Evolutionary conservation across 768 basidiomycete genomes (phyloP).

Genomic region (Tricholoma matsutake): DNA sequence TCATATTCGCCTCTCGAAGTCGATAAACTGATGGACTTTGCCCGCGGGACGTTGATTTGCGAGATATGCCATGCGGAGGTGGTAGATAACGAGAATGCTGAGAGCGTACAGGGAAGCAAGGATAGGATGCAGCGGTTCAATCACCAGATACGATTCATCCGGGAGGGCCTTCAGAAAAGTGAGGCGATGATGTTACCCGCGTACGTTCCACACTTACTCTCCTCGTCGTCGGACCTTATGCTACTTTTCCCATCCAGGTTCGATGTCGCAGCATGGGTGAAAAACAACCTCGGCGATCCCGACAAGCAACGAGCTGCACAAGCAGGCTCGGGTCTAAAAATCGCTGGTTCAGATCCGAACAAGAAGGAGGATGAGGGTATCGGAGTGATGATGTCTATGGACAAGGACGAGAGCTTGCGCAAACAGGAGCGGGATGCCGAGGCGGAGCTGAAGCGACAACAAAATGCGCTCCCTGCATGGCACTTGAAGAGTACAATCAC

Average conservation of each 20-base stretch:
- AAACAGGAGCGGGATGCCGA: slow-evolving; percentile 74
- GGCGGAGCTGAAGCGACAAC: slow-evolving; percentile 80
- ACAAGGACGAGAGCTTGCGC: slow-evolving; percentile 80
- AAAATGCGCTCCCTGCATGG: slow-evolving; percentile 93
- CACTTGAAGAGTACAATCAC: slow-evolving; percentile 95
- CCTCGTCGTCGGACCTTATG: not conserved
- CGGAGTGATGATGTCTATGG: slow-evolving; percentile 83
- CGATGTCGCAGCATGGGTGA: slow-evolving; percentile 82
- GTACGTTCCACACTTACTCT: slow-evolving; percentile 40
- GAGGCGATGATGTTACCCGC: slow-evolving; percentile 84
- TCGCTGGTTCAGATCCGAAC: slow-evolving; percentile 66
- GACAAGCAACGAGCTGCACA: slow-evolving; percentile 56
- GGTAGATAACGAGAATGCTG: slow-evolving; percentile 88
- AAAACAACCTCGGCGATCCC: slow-evolving; percentile 62
- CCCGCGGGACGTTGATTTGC: slow-evolving; percentile 67
- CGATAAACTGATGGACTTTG: slow-evolving; percentile 76
- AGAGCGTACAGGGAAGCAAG: slow-evolving; percentile 79
- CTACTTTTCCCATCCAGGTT: slow-evolving; percentile 44
- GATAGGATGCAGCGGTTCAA: slow-evolving; percentile 97
- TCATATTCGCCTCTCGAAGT: slow-evolving; percentile 85
- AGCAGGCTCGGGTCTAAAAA: slow-evolving; percentile 57
- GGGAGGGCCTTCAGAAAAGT: slow-evolving; percentile 84
- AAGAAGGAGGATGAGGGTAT: slow-evolving; percentile 72
- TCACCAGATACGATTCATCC: slow-evolving; percentile 82
- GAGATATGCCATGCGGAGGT: slow-evolving; percentile 87